Percentiles rank a stretch among this genome's conserved stretches.
Evolutionary conservation across 2,329 filamentous ascomycete species (phyloP).

Genomic region (Magnaporthiopsis incrustans): DNA sequence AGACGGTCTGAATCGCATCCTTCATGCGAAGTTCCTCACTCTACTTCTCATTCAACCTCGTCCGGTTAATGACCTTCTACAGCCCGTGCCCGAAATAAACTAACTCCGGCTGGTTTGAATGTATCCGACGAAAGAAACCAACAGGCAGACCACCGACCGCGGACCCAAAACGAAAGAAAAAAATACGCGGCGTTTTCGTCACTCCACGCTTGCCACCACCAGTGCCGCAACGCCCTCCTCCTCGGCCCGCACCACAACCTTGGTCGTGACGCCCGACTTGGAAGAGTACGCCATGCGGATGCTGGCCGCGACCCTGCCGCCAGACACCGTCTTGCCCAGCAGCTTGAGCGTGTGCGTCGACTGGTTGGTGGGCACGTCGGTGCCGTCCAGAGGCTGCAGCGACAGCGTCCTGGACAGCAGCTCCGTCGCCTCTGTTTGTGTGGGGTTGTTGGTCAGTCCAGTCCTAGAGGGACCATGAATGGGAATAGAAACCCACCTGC

Average conservation of each 20-base stretch:
- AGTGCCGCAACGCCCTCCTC: constrained; percentile 84
- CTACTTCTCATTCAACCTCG: too few species aligned
- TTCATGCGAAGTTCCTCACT: too few species aligned
- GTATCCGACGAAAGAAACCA: too few species aligned
- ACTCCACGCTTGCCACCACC: constrained; percentile 78
- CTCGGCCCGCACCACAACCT: constrained; percentile 86
- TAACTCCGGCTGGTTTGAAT: too few species aligned
- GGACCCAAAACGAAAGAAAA: background rate
- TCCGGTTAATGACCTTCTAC: too few species aligned
- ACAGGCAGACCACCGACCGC: too few species aligned
- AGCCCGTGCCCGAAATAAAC: too few species aligned
- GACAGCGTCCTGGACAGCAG: constrained; percentile 79
- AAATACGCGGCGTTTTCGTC: constrained; percentile 16
- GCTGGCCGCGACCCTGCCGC: constrained; percentile 78
- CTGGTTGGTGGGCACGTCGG: constrained; percentile 79
- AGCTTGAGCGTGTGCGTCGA: constrained; percentile 93
- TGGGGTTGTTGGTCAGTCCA: too few species aligned
- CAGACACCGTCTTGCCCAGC: constrained; percentile 88
- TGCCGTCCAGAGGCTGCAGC: constrained; percentile 88
- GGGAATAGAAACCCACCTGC: constrained; percentile 59
- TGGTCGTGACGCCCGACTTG: constrained; percentile 90
- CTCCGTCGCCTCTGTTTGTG: constrained; percentile 74
- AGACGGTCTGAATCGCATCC: too few species aligned
- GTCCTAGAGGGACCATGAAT: too few species aligned
- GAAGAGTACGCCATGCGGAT: constrained; percentile 91